Evolutionary conservation across 306 rosid species (phyloP).

Genomic region (Purshia tridentata): DNA sequence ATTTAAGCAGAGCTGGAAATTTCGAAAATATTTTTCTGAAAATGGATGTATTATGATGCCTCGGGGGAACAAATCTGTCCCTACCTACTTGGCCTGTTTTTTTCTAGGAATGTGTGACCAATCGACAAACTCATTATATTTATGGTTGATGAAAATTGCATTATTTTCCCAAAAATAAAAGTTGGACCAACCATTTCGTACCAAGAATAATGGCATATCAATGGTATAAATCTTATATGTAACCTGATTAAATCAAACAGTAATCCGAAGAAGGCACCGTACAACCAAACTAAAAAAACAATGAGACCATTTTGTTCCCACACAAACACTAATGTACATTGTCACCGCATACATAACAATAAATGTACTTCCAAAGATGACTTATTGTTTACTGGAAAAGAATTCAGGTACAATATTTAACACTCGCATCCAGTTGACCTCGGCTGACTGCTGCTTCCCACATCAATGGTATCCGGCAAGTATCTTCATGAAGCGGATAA

Average conservation of each 20-base stretch:
- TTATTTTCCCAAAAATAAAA: not conserved
- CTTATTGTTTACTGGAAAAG: slow-evolving; percentile 41
- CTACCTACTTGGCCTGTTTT: too few species aligned
- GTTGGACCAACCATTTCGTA: not conserved
- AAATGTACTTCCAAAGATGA: slow-evolving; percentile 29
- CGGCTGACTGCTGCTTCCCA: slow-evolving; percentile 71
- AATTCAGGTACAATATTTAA: slow-evolving; percentile 48
- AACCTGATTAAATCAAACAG: slow-evolving; percentile 21
- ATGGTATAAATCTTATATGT: not conserved
- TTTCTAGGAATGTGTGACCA: not conserved
- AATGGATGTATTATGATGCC: too few species aligned
- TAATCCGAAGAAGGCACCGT: slow-evolving; percentile 33
- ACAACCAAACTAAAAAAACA: slow-evolving; percentile 41
- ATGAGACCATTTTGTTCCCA: slow-evolving; percentile 44
- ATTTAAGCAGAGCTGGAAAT: too few species aligned
- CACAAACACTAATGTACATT: slow-evolving; percentile 55
- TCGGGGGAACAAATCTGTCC: not conserved
- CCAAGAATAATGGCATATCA: not conserved
- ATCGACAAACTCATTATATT: not conserved
- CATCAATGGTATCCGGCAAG: slow-evolving; percentile 97
- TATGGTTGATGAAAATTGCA: not conserved
- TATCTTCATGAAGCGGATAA: slow-evolving; percentile 52
- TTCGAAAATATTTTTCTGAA: too few species aligned
- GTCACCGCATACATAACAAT: slow-evolving; percentile 35
- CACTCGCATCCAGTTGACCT: slow-evolving; percentile 93